These are phyloP conservation scores for Begonia loranthoides DNA, from an alignment of 306 rosid species.

Conservation along the genomic window DNA sequence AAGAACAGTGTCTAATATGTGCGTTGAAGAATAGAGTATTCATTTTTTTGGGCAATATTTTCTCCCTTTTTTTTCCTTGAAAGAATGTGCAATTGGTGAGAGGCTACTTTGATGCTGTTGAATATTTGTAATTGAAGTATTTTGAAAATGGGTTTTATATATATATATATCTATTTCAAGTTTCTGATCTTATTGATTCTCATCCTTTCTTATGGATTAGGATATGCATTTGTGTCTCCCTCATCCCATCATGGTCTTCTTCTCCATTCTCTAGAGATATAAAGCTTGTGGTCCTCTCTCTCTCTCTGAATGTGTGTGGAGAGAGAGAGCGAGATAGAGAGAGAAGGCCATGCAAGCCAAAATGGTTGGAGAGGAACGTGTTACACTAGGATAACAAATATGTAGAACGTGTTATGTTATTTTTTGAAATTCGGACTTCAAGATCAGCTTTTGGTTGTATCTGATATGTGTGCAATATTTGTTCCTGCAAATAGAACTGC, in stretches of 20 bases:
- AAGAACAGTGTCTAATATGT: constrained; percentile 12
- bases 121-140: constrained; percentile 20
- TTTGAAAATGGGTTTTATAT: constrained; percentile 13
- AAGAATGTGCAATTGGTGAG: constrained; percentile 35
- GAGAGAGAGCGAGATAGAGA: too few species aligned
- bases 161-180: constrained; percentile 10
- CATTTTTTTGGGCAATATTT: constrained; percentile 18
- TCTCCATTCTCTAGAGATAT: constrained; percentile 1
- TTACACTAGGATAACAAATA: too few species aligned
- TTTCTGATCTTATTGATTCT: constrained; percentile 1
- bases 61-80: constrained; percentile 7
- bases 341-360: too few species aligned
- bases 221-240: constrained; percentile 20
- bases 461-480: too few species aligned
- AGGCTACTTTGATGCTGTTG: constrained; percentile 27
- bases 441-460: too few species aligned
- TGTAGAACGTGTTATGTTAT: too few species aligned
- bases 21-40: constrained; percentile 26
- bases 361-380: too few species aligned
- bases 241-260: constrained; percentile 5
- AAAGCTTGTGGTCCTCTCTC: constrained; percentile 25
- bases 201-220: background rate
- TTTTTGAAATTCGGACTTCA: too few species aligned
- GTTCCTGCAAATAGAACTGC: too few species aligned
- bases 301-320: background rate